These are phyloP conservation scores for Candida fluviatilis DNA, from an alignment of 805 yeast species.

Conservation along the genomic window DNA sequence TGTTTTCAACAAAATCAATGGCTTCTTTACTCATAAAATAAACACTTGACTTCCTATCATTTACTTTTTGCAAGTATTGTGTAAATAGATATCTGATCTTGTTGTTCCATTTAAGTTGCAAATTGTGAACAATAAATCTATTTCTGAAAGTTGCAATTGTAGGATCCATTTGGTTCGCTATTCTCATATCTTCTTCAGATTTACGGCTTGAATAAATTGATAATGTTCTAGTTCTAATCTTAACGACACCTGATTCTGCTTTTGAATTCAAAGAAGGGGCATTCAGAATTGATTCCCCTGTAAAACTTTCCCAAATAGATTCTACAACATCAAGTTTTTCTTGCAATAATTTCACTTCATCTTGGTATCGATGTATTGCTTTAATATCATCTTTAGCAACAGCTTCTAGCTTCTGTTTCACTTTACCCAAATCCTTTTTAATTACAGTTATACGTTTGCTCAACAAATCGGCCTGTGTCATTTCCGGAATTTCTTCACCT, in stretches of 20 bases:
- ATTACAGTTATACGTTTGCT: conserved; percentile 13
- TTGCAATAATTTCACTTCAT: conserved; percentile 7
- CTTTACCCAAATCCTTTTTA: conserved; percentile 24
- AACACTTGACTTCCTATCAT: conserved; percentile 38
- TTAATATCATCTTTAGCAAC: conserved; percentile 13
- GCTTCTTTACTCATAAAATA: conserved; percentile 49
- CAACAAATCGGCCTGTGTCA: conserved; percentile 47
- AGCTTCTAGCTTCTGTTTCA: conserved; percentile 17
- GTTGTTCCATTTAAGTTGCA: conserved; percentile 78
- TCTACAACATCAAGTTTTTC: conserved; percentile 24
- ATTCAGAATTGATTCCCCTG: conserved; percentile 9
- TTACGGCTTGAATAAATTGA: conserved; percentile 29
- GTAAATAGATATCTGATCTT: conserved; percentile 58
- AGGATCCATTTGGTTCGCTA: conserved; percentile 17
- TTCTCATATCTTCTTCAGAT: conserved; percentile 21
- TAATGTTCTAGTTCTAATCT: conserved; percentile 14
- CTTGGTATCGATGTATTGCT: conserved; percentile 7
- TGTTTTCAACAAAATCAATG: conserved; percentile 43
- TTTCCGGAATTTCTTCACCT: conserved; percentile 50
- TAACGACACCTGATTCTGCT: conserved; percentile 5
- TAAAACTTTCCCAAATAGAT: conserved; percentile 19
- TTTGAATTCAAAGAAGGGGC: neutral
- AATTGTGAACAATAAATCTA: conserved; percentile 66
- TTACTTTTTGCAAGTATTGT: conserved; percentile 47
- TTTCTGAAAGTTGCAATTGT: conserved; percentile 49